Conservation (phyloP, 306 rosid species). For the Carpinus fangiana region DNA sequence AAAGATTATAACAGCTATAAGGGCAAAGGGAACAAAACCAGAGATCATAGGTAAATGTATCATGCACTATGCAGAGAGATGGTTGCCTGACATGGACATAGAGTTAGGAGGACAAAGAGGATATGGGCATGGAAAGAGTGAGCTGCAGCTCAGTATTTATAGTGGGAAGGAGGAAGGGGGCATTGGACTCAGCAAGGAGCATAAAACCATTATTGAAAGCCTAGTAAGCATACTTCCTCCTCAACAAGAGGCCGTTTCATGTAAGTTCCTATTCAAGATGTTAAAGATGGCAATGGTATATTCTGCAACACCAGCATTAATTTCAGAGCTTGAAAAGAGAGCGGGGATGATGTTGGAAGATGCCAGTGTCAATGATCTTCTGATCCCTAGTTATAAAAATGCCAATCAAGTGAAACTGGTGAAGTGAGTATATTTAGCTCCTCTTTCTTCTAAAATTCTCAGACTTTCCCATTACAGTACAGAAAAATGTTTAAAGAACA, state of each 20-base stretch:
- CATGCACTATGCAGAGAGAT: slow-evolving; percentile 70
- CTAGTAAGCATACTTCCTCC: slow-evolving; percentile 79
- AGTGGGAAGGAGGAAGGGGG: slow-evolving; percentile 52
- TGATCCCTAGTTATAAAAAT: slow-evolving; percentile 71
- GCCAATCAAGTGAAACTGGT: slow-evolving; percentile 54
- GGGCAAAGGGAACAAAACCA: slow-evolving; percentile 61
- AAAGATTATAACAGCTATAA: slow-evolving; percentile 66
- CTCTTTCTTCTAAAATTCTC: slow-evolving; percentile 8
- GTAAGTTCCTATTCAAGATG: slow-evolving; percentile 75
- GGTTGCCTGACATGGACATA: slow-evolving; percentile 63
- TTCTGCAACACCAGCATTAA: slow-evolving; percentile 78
- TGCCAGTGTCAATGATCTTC: slow-evolving; percentile 77
- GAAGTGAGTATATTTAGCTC: slow-evolving; percentile 52
- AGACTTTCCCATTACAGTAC: slow-evolving; percentile 9
- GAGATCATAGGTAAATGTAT: slow-evolving; percentile 76
- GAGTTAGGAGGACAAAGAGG: slow-evolving; percentile 77
- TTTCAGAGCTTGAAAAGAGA: slow-evolving; percentile 87
- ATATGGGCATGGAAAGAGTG: slow-evolving; percentile 62
- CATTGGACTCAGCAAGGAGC: slow-evolving; percentile 58
- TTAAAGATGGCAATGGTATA: slow-evolving; percentile 80
- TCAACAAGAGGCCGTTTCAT: slow-evolving; percentile 75
- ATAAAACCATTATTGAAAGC: slow-evolving; percentile 69
- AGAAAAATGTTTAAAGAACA: neutral
- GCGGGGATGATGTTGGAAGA: slow-evolving; percentile 80
- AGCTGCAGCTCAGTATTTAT: slow-evolving; percentile 58